Evolutionary conservation across 2,329 filamentous ascomycete genomes (phyloP).

Genomic region (Clarireedia hainanense): DNA sequence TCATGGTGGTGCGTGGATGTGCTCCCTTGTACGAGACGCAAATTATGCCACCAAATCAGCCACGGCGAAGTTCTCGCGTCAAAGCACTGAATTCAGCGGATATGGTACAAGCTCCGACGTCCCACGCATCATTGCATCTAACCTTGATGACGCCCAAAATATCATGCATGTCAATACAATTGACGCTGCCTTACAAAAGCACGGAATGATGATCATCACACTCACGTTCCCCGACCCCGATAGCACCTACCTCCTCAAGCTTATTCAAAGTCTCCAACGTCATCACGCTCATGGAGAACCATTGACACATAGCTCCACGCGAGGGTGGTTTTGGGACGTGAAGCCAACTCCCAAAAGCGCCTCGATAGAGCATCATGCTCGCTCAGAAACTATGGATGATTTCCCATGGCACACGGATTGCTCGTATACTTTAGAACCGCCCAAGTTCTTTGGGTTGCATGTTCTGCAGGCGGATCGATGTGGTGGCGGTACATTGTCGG

Average conservation of each 20-base stretch:
- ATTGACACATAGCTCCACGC: conserved; percentile 19
- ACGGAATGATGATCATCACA: conserved; percentile 17
- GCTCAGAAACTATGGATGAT: conserved; percentile 23
- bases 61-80: no score
- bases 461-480: conserved; percentile 21
- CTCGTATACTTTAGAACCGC: conserved; percentile 21
- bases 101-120: background rate
- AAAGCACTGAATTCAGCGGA: background rate
- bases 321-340: conserved; percentile 27
- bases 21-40: background rate
- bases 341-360: conserved; percentile 13
- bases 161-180: conserved; percentile 9
- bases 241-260: conserved; percentile 19
- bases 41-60: no score
- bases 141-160: background rate
- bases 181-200: conserved; percentile 14
- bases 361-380: conserved; percentile 12
- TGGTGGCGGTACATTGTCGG: conserved; percentile 15
- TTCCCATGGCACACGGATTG: conserved; percentile 29
- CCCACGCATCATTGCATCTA: background rate
- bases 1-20: conserved; percentile 15
- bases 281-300: conserved; percentile 17
- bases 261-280: conserved; percentile 9
- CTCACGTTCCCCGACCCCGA: conserved; percentile 16
- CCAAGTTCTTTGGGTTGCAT: conserved; percentile 25